These are phyloP conservation scores for Fraxinus ornus DNA, from an alignment of 305 asterid genomes.

Conservation along the genomic window DNA sequence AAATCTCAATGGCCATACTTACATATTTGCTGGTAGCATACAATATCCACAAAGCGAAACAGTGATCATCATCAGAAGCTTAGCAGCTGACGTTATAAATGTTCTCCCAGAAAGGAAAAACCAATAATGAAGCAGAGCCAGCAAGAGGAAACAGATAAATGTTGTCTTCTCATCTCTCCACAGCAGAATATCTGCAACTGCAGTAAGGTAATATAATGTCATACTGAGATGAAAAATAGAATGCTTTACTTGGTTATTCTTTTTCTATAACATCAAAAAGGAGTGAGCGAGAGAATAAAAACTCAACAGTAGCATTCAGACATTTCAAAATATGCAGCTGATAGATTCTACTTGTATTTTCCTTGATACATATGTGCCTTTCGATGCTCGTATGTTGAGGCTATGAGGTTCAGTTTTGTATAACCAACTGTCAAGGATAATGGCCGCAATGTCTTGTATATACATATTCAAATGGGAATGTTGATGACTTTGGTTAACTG, in stretches of 20 bases:
- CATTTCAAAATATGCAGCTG: background rate
- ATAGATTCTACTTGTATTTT: background rate
- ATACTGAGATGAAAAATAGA: conserved; percentile 23
- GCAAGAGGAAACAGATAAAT: conserved; percentile 56
- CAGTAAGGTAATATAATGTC: conserved; percentile 34
- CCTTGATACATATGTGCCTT: background rate
- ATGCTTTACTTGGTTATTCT: conserved; percentile 6
- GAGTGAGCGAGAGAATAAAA: background rate
- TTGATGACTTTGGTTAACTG: background rate
- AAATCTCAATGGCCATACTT: conserved; percentile 33
- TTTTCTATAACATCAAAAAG: conserved; percentile 11
- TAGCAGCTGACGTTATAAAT: conserved; percentile 67
- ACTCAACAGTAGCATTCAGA: background rate
- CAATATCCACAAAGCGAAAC: conserved; percentile 56
- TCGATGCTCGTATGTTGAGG: background rate
- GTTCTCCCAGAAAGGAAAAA: conserved; percentile 76
- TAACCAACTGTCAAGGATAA: background rate
- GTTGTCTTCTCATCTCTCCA: conserved; percentile 93
- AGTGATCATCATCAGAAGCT: conserved; percentile 56
- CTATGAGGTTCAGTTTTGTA: background rate
- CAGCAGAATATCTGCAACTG: conserved; percentile 90
- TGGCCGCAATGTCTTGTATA: background rate
- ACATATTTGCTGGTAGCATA: conserved; percentile 60
- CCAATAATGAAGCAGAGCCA: conserved; percentile 66
- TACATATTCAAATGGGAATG: background rate